phyloP scores from a whole-genome alignment of 345 rosid species.

The Lenwebbia sp. region DNA sequence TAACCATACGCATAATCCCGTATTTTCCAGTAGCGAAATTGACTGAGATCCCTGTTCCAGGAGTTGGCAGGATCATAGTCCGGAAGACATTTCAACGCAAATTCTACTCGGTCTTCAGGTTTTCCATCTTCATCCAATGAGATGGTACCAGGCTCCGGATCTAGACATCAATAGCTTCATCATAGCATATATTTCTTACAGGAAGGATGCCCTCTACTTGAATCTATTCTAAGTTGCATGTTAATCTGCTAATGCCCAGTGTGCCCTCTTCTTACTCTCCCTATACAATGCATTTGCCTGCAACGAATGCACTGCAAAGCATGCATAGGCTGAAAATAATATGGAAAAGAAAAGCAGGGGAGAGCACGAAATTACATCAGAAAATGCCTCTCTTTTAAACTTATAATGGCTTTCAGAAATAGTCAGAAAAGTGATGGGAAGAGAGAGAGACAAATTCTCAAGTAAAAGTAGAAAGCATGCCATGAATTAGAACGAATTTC shows the following conservation, averaged over 20 bases:
- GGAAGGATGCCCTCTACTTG: not conserved
- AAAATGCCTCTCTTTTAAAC: not conserved
- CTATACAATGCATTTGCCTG: not conserved
- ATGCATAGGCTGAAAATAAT: not conserved
- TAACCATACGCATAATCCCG: constrained; percentile 82
- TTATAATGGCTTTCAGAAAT: not conserved
- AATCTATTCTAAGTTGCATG: not conserved
- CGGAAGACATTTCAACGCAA: constrained; percentile 68
- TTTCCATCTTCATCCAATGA: constrained; percentile 45
- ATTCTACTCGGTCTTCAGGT: constrained; percentile 53
- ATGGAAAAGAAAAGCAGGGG: not conserved
- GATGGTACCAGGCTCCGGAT: constrained; percentile 39
- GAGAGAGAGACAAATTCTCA: not conserved
- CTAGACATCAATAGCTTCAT: constrained; percentile 22
- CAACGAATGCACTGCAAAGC: not conserved
- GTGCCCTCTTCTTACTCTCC: not conserved
- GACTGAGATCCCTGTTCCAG: constrained; percentile 17
- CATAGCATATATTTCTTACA: not conserved
- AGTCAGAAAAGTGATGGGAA: not conserved
- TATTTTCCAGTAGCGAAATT: constrained; percentile 76
- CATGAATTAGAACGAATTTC: not conserved
- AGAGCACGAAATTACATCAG: not conserved
- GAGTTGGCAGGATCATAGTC: constrained; percentile 37
- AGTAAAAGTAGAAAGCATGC: not conserved
- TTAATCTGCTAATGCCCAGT: not conserved